Percentiles rank a stretch among this genome's conserved stretches.
Conservation (phyloP, 129 eudicot species). For the Pulicaria dysenterica region DNA sequence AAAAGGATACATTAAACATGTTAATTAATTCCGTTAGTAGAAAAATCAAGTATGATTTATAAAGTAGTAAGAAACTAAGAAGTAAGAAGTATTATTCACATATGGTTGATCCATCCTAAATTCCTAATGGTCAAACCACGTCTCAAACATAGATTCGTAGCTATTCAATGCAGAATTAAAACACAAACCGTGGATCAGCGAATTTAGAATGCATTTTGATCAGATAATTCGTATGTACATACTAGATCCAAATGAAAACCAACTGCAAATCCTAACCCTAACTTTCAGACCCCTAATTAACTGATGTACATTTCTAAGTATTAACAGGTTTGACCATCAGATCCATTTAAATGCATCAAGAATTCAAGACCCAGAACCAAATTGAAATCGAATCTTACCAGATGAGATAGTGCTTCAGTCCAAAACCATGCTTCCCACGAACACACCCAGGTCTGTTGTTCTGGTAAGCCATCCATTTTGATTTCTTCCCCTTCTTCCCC, state of each 20-base stretch:
- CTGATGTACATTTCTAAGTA: constrained; percentile 29
- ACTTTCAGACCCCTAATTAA: constrained; percentile 20
- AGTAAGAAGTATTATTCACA: no score
- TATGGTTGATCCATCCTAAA: no score
- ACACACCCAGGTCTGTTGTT: constrained; percentile 59
- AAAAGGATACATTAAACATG: no score
- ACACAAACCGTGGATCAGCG: neutral
- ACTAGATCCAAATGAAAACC: constrained; percentile 20
- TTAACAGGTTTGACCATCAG: constrained; percentile 5
- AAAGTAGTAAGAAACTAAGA: no score
- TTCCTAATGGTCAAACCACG: no score
- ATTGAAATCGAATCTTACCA: neutral
- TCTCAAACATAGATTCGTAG: no score
- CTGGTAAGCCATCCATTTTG: constrained; percentile 49
- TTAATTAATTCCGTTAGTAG: no score
- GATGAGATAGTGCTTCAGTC: constrained; percentile 55
- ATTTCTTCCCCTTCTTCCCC: constrained; percentile 71
- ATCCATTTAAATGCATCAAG: constrained; percentile 1
- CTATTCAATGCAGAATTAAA: no score
- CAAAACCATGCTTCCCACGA: constrained; percentile 70
- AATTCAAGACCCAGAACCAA: constrained; percentile 11
- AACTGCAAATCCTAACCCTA: constrained; percentile 26
- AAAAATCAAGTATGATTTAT: no score
- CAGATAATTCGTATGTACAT: constrained; percentile 26
- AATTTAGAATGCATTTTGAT: constrained; percentile 26